These are phyloP conservation scores for Aspergillus eucalypticola DNA, from an alignment of 2,329 filamentous ascomycete genomes.

Conservation along the genomic window DNA sequence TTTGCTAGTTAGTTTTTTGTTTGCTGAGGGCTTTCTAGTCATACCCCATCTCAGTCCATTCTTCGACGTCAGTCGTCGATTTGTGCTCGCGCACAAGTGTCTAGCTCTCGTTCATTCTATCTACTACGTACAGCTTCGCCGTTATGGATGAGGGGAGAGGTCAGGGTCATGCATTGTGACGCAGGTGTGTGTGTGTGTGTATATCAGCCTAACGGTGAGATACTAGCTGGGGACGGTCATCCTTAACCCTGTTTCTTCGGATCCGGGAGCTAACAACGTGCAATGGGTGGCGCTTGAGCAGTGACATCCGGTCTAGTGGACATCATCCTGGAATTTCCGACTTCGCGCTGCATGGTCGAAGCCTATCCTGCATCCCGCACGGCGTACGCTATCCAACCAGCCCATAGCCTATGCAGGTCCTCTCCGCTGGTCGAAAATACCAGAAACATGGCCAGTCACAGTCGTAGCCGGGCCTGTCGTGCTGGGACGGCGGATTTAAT, in stretches of 20 bases:
- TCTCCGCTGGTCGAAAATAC: conserved; percentile 14
- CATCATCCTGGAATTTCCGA: background rate
- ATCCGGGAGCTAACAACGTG: background rate
- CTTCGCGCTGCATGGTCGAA: background rate
- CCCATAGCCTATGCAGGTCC: conserved; percentile 9
- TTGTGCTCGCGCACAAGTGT: too few relatives aligned
- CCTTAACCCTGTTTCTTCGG: background rate
- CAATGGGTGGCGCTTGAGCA: background rate
- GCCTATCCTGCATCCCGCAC: conserved; percentile 5
- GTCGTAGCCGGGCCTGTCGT: background rate
- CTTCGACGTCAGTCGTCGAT: too few relatives aligned
- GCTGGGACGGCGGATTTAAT: conserved; percentile 8
- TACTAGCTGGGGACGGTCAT: background rate
- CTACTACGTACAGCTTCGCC: too few relatives aligned
- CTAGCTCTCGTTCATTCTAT: too few relatives aligned
- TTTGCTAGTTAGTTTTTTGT: too few relatives aligned
- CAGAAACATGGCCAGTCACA: conserved; percentile 23
- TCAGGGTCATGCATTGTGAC: too few relatives aligned
- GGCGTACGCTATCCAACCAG: conserved; percentile 11
- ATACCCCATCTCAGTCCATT: too few relatives aligned
- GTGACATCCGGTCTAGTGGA: background rate
- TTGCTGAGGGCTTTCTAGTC: too few relatives aligned
- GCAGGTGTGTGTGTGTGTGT: too few relatives aligned
- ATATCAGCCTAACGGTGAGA: background rate
- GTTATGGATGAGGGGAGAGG: too few relatives aligned